Conservation (phyloP, 2,329 filamentous ascomycete species). For the Stagonosporopsis rhizophila region DNA sequence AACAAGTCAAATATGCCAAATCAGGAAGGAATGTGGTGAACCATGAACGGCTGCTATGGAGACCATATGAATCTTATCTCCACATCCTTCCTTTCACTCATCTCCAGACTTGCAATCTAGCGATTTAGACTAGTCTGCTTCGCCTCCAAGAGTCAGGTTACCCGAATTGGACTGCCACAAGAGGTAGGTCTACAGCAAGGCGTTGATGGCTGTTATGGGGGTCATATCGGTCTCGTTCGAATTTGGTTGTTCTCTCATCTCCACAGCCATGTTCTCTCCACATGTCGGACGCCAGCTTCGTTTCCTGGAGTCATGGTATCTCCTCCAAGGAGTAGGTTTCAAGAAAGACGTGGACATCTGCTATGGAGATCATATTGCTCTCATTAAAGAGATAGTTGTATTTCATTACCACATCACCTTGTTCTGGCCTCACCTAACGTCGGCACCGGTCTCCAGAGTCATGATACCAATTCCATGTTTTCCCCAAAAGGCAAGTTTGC, state of each 20-base stretch:
- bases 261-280: neutral
- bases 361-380: neutral
- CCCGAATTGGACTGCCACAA: neutral
- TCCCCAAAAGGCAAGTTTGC: conserved; percentile 2
- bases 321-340: neutral
- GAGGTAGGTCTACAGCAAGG: neutral
- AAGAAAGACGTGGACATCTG: neutral
- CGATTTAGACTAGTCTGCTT: neutral
- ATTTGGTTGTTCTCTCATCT: neutral
- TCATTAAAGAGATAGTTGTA: neutral
- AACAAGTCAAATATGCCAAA: conserved; percentile 10
- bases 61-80: conserved; percentile 12
- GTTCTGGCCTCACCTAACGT: neutral
- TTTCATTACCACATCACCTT: neutral
- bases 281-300: neutral
- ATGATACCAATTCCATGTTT: neutral
- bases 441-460: neutral
- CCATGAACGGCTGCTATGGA: conserved; percentile 14
- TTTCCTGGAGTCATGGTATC: neutral
- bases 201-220: conserved; percentile 10
- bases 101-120: neutral
- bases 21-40: neutral
- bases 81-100: conserved; percentile 1
- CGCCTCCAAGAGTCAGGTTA: neutral
- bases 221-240: conserved; percentile 3